Base-by-base conservation (phyloP, 2,329 filamentous ascomycete species). In the Diaporthe humulicola region DNA sequence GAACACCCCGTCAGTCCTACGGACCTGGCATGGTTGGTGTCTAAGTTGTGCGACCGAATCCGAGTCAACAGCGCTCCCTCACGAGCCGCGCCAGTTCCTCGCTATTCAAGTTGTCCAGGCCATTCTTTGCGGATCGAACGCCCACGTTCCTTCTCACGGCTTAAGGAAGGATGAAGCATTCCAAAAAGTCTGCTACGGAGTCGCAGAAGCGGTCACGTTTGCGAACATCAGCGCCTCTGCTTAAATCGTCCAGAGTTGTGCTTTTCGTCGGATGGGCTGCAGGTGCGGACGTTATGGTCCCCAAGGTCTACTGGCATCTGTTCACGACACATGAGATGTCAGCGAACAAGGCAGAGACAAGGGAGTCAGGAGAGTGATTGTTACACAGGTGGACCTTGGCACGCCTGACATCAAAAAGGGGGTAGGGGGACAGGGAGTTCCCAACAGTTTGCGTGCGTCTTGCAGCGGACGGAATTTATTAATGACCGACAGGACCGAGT, bases 21-120 rank as follows among this genome's bases (percentile, higher is more conserved):
- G 88, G 90, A 38, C 87, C 89, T 73, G 89, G 89, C 72, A 90
- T 90, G 87, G 88, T 90, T 74, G 88, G 88, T 75, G 89, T 87
- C 80, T 92, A 86, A 86, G 30, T 61, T 61, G 45, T 54, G 42
- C 74, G 61, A 74, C 61, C 74, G 73, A 72, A 58, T 56, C 58
- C 81, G 81, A 77, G 76, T 77, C 67, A 61, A 76, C 48, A 76
- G 75, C 70, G 74, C 69, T 40, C 38, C 48, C 42, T 60, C n/a
- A 38, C 33, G 70, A 72, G 70, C 58, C 52, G 57, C 70, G 64
- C 25, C 28, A 72, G 70, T 72, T 61, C 45, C 70, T 66, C 70
- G 69, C 50, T 71, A 66, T 72, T 33, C 25, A 64, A 60, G 61
- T 76, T 56, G 74, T 73, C 71, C 52, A 72, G 38, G 69, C 69